Evolutionary conservation across 2,329 filamentous ascomycete species (phyloP).

Genomic region (Xylariaceae sp.): DNA sequence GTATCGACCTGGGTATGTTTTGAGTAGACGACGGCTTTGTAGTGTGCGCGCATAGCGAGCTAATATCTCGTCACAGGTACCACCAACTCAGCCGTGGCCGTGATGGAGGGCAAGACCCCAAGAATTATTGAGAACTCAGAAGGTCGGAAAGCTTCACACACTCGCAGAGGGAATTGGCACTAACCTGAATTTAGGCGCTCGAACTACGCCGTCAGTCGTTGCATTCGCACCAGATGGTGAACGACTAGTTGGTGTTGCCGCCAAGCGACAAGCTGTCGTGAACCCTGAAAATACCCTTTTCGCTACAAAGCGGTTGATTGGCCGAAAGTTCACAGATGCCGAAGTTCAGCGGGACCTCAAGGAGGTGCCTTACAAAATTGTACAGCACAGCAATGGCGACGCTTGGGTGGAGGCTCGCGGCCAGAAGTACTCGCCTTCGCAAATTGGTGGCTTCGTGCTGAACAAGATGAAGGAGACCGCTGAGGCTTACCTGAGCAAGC

Average conservation of each 20-base stretch:
- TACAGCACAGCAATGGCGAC: slow-evolving; percentile 93
- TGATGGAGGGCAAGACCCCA: slow-evolving; percentile 95
- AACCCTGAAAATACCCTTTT: slow-evolving; percentile 99
- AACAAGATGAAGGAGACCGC: slow-evolving; percentile 99
- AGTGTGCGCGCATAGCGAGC: background rate
- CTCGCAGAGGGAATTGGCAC: background rate
- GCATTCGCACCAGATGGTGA: slow-evolving; percentile 94
- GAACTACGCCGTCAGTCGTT: slow-evolving; percentile 90
- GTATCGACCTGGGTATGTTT: slow-evolving; percentile 86
- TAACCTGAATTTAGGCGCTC: slow-evolving; percentile 56
- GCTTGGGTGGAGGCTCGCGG: slow-evolving; percentile 92
- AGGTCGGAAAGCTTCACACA: slow-evolving; percentile 49
- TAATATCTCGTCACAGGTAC: slow-evolving; percentile 53
- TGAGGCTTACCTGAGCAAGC: slow-evolving; percentile 85
- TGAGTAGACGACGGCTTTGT: background rate
- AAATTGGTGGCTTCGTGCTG: slow-evolving; percentile 93
- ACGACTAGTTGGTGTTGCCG: slow-evolving; percentile 92
- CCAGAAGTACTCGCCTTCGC: slow-evolving; percentile 96
- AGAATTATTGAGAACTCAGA: slow-evolving; percentile 98
- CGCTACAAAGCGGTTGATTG: slow-evolving; percentile 97
- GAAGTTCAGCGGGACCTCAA: slow-evolving; percentile 97
- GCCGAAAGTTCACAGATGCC: slow-evolving; percentile 88
- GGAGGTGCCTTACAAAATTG: slow-evolving; percentile 97
- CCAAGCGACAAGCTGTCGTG: slow-evolving; percentile 96
- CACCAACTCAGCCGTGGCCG: slow-evolving; percentile 93